phyloP scores from a whole-genome alignment of 2,329 filamentous ascomycete species.

The Penicillium vulpinum region DNA sequence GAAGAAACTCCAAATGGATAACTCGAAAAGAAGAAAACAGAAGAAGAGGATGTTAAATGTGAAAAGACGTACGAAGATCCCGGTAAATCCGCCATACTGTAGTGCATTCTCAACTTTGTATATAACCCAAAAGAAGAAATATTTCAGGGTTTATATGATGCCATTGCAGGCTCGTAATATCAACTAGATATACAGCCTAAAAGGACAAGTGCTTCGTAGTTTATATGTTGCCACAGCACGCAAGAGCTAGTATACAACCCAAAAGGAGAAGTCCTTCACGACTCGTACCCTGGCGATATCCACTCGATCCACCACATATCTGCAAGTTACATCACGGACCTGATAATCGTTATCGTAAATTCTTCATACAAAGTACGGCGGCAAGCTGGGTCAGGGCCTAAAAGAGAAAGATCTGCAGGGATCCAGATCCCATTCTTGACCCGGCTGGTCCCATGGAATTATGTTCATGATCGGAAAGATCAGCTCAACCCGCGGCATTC shows the following conservation, averaged over 20 bases:
- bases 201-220: background rate
- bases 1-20: background rate
- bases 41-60: background rate
- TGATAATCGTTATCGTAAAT: background rate
- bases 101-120: background rate
- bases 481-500: background rate
- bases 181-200: background rate
- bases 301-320: background rate
- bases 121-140: background rate
- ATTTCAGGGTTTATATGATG: background rate
- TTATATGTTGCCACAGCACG: background rate
- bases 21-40: background rate
- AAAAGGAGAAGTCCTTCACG: background rate
- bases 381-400: background rate
- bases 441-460: background rate
- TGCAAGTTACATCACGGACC: background rate
- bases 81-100: slow-evolving; percentile 5
- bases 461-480: background rate
- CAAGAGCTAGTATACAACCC: background rate
- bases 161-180: background rate
- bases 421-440: background rate
- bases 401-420: background rate
- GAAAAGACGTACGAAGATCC: slow-evolving; percentile 4
- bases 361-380: background rate
- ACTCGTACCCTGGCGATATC: background rate